Evolutionary conservation across 73 alveolate species (phyloP).

Genomic region (Diophrys appendiculata): DNA sequence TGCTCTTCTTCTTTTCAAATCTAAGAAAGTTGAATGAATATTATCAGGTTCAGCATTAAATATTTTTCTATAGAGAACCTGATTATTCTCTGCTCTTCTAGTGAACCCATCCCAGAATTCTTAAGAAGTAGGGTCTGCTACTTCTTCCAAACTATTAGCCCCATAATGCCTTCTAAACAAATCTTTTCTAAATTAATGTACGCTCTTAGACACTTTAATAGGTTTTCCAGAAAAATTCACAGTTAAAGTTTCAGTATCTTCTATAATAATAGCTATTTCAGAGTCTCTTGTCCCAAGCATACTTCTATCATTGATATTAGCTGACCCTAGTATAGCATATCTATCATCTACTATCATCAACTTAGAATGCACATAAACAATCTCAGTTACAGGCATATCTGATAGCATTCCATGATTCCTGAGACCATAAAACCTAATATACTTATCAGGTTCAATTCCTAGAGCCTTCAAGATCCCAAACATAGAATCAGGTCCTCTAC

Average conservation of each 20-base stretch:
- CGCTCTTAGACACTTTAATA: constrained; percentile 31
- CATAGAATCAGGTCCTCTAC: constrained; percentile 73
- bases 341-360: constrained; percentile 95
- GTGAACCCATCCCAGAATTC: constrained; percentile 59
- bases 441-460: constrained; percentile 81
- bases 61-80: constrained; percentile 70
- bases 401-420: constrained; percentile 80
- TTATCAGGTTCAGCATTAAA: constrained; percentile 92
- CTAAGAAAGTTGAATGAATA: constrained; percentile 41
- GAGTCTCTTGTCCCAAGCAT: constrained; percentile 97
- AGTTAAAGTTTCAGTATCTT: constrained; percentile 41
- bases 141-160: constrained; percentile 42
- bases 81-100: constrained; percentile 71
- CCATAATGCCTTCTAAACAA: too few species aligned
- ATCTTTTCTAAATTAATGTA: too few species aligned
- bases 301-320: constrained; percentile 98
- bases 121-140: constrained; percentile 74
- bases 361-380: constrained; percentile 92
- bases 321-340: constrained; percentile 90
- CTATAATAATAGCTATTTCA: constrained; percentile 75
- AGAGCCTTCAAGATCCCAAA: constrained; percentile 64
- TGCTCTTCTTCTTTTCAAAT: too few species aligned
- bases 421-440: constrained; percentile 85
- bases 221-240: constrained; percentile 32
- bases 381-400: constrained; percentile 85